Evolutionary conservation across 1,284 basidiomycete genomes (phyloP).

Genomic region (Moesziomyces antarcticus): DNA sequence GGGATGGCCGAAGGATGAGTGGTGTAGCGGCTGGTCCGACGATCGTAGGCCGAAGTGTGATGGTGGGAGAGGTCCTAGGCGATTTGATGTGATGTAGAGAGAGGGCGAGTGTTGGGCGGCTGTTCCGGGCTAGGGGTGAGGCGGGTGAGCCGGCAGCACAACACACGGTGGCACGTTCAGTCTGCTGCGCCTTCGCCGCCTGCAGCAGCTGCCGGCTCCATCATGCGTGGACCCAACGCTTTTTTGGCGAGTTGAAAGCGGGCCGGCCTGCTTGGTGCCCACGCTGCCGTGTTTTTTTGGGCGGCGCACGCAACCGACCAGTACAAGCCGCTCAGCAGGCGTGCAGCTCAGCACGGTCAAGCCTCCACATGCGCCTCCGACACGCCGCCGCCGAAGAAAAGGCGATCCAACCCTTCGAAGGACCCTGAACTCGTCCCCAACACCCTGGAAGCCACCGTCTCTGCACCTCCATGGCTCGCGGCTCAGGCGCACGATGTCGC

Average conservation of each 20-base stretch:
- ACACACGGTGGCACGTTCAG: not conserved
- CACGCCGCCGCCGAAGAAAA: not conserved
- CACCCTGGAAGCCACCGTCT: not conserved
- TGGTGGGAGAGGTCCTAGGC: too few species aligned
- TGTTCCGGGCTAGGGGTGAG: not conserved
- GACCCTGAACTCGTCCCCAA: too few species aligned
- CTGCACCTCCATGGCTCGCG: not conserved
- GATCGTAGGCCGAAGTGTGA: not conserved
- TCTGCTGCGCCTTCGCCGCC: not conserved
- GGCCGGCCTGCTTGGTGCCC: too few species aligned
- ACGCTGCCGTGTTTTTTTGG: not conserved
- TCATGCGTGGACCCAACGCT: not conserved
- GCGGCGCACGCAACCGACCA: not conserved
- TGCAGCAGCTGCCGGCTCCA: not conserved
- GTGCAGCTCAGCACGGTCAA: not conserved
- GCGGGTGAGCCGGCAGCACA: not conserved
- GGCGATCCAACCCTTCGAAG: not conserved
- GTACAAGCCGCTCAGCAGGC: not conserved
- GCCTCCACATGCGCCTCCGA: not conserved
- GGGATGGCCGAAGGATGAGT: not conserved
- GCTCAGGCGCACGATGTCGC: constrained; percentile 4
- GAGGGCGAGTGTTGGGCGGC: not conserved
- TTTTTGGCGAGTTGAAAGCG: not conserved
- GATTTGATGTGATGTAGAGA: not conserved
- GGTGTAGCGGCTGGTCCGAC: not conserved